These are phyloP conservation scores for Jasminum sambac DNA, from an alignment of 257 asterid species.

Conservation along the genomic window DNA sequence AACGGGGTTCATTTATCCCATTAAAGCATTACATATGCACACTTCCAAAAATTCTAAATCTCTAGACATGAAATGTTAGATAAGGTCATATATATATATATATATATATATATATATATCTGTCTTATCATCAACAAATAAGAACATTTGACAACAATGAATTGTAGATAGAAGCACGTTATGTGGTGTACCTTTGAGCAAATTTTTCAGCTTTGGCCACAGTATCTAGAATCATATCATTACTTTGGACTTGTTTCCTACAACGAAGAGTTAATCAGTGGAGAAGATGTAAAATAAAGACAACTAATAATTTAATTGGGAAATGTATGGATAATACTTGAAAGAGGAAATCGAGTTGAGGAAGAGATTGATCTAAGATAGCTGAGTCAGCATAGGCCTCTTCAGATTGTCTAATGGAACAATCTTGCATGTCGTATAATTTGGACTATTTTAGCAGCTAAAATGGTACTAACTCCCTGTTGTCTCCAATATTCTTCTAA, in stretches of 20 bases:
- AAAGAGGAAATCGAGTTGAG: conserved; percentile 78
- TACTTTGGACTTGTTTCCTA: conserved; percentile 85
- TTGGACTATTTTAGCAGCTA: conserved; percentile 67
- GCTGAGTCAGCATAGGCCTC: conserved; percentile 74
- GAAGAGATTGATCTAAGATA: conserved; percentile 86
- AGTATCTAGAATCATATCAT: conserved; percentile 69
- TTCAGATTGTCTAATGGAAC: conserved; percentile 82
- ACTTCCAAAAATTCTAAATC: too few species aligned
- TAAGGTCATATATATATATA: too few species aligned
- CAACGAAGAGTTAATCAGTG: conserved; percentile 10
- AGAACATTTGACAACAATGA: too few species aligned
- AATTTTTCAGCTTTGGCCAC: too few species aligned
- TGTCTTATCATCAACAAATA: too few species aligned
- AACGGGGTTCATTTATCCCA: too few species aligned
- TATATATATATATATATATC: too few species aligned
- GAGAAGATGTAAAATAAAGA: neutral
- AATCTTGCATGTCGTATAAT: conserved; percentile 84
- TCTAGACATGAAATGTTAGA: too few species aligned
- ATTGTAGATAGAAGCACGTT: too few species aligned
- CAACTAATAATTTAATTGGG: neutral
- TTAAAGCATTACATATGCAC: too few species aligned
- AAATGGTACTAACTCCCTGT: conserved; percentile 75
- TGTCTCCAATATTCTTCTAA: conserved; percentile 98
- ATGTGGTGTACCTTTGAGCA: too few species aligned
- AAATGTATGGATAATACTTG: conserved; percentile 38